These are phyloP conservation scores for Pseudocercospora eumusae DNA, from an alignment of 2,329 filamentous ascomycete species.

Conservation along the genomic window DNA sequence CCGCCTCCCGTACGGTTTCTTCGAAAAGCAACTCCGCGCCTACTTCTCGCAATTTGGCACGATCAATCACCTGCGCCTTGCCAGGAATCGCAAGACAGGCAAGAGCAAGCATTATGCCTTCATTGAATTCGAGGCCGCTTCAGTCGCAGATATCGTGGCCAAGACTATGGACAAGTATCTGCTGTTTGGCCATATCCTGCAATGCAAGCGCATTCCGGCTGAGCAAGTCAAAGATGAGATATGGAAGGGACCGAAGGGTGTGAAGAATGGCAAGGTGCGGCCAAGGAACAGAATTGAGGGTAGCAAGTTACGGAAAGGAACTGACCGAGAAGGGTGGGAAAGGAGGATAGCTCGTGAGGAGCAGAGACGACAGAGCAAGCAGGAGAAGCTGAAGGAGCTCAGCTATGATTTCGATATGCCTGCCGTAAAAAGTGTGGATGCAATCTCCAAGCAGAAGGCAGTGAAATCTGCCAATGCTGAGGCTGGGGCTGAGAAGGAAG, in stretches of 20 bases:
- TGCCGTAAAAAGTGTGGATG: conserved; percentile 64
- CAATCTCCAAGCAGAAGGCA: conserved; percentile 49
- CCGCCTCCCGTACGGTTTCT: conserved; percentile 92
- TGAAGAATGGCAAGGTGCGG: conserved; percentile 72
- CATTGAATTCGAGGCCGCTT: conserved; percentile 75
- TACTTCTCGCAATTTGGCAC: conserved; percentile 94
- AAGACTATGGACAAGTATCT: conserved; percentile 98
- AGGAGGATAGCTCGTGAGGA: conserved; percentile 73
- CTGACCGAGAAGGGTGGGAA: conserved; percentile 75
- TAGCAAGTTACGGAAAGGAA: conserved; percentile 69
- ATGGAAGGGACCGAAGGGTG: conserved; percentile 67
- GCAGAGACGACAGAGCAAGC: conserved; percentile 66
- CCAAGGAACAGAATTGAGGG: conserved; percentile 87
- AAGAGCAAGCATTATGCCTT: conserved; percentile 93
- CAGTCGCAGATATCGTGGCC: conserved; percentile 87
- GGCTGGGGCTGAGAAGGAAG: conserved; percentile 37
- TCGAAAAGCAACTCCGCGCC: conserved; percentile 88
- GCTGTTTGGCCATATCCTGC: conserved; percentile 89
- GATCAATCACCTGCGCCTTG: conserved; percentile 76
- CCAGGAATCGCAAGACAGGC: conserved; percentile 89
- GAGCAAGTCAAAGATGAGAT: conserved; percentile 78
- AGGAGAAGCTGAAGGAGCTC: conserved; percentile 72
- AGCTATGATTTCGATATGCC: conserved; percentile 83
- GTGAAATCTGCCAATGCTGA: conserved; percentile 32
- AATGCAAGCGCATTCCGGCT: conserved; percentile 75